Percentiles rank a stretch among this genome's conserved stretches.
These are phyloP conservation scores for Calonectria pseudoreteaudii DNA, from an alignment of 2,329 filamentous ascomycete species.

Conservation along the genomic window DNA sequence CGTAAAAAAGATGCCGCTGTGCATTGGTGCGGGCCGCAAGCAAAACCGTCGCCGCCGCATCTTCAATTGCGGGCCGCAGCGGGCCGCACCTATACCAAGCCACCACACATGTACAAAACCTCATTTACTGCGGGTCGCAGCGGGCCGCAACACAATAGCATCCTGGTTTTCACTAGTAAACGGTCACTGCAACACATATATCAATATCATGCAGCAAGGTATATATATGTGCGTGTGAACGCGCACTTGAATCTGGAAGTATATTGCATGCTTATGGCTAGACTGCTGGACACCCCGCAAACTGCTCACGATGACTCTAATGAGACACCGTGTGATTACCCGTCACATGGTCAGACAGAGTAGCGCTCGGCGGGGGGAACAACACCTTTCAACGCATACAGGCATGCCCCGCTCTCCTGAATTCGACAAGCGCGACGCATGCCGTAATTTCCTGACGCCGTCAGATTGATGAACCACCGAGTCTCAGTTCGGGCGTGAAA, in stretches of 20 bases:
- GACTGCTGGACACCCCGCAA: not conserved
- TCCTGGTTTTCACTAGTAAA: not conserved
- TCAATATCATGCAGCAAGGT: not conserved
- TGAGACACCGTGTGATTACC: not conserved
- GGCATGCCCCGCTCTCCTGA: not conserved
- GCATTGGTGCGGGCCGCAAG: not conserved
- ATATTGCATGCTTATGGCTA: not conserved
- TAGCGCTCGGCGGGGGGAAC: not conserved
- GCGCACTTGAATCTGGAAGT: not conserved
- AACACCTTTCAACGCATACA: not conserved
- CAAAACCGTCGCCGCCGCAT: not conserved
- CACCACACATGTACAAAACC: not conserved
- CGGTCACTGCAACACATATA: not conserved
- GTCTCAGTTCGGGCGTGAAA: not conserved
- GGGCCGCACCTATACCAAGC: not conserved
- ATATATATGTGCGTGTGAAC: not conserved
- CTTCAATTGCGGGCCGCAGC: not conserved
- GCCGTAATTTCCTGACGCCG: not conserved
- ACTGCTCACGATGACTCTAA: not conserved
- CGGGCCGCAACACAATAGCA: not conserved
- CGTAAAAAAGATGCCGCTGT: not conserved
- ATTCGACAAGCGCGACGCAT: not conserved
- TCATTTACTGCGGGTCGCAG: not conserved
- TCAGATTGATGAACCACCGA: not conserved
- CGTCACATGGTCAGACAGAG: not conserved